A percentile compares a stretch with the other conserved stretches of the same genome.
These are phyloP conservation scores for Themeda triandra DNA, from an alignment of 176 grass and related monocot species.

Conservation along the genomic window DNA sequence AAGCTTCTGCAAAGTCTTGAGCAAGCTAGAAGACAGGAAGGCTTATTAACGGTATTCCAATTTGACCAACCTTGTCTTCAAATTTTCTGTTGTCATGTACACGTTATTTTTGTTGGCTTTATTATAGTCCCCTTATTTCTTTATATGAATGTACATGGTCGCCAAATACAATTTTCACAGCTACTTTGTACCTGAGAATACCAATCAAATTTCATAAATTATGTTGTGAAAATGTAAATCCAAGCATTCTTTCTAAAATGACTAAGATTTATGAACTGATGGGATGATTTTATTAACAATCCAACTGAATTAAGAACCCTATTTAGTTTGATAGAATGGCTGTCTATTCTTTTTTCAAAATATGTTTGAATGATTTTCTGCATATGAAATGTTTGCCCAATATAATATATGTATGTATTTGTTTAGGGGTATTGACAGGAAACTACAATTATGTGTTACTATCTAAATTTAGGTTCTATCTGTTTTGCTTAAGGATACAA, in stretches of 20 bases:
- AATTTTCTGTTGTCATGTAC: background rate
- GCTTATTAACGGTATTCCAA: conserved; percentile 13
- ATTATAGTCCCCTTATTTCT: background rate
- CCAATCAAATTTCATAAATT: background rate
- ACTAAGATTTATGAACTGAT: background rate
- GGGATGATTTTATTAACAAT: background rate
- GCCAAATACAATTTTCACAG: background rate
- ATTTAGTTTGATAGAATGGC: background rate
- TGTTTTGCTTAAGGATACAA: background rate
- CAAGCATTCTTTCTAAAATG: background rate
- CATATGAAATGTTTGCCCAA: background rate
- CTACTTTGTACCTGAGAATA: background rate
- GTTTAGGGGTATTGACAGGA: conserved; percentile 1
- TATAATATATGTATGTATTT: background rate
- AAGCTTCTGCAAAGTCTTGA: conserved; percentile 32
- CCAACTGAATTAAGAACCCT: background rate
- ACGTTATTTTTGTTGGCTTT: background rate
- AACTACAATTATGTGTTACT: conserved; percentile 10
- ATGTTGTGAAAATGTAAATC: background rate
- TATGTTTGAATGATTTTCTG: background rate
- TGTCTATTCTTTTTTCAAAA: background rate
- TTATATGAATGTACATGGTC: background rate
- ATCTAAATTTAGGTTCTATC: background rate
- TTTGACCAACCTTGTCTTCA: background rate
- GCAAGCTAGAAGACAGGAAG: conserved; percentile 6